Evolutionary conservation across 2,329 filamentous ascomycete species (phyloP), one percentile per base, ranked within the genome.

Genomic region (Leptographium flavum): DNA sequence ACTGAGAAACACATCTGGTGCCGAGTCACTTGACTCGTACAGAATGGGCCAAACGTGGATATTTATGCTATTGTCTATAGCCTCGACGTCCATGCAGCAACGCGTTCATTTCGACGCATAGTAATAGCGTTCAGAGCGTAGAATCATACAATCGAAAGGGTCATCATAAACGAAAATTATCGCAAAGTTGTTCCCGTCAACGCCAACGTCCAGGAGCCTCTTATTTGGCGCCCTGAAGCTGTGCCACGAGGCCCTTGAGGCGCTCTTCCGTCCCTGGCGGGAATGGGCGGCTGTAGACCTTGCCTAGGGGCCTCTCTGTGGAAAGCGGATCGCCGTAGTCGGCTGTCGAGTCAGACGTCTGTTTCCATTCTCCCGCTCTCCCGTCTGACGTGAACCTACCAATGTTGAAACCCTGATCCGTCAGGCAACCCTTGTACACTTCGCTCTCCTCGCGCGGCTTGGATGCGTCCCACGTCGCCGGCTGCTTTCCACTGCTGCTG

Each of bases 281-380:
- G 50, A 47, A 54, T 2, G 48, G 47, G 17, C 45, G 42, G 30
- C 50, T 49, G 37, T 55, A 57, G 35, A 23, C n/a, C 38, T 46
- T 42, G 11, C 55, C 56, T 4, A 60, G 46, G 3, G 56, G 52
- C 39, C 58, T 52, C 22, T 64, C 60, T 22, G 64, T 61, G 14
- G 62, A 51, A 45, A 75, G 58, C 28, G 71, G 71, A 47, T 75
- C 70, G 8, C 63, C 62, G 43, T 67, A 71, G 32, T 67, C 61
- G 44, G 56, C 60, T 60, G 39, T 11, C 21, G 17, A 9, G 28
- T 35, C 7, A 44, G n/a, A 42, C 7, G 11, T 22, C 8, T 5
- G 14, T 11, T 8, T 10, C 4, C 13, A 32, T 5, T 19, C 4
- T 10, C 11, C 17, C 19, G 11, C 5, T 4, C 28, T 9, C n/a